phyloP scores from a whole-genome alignment of 208 protist species.

The Vickermania ingenoplastis region DNA sequence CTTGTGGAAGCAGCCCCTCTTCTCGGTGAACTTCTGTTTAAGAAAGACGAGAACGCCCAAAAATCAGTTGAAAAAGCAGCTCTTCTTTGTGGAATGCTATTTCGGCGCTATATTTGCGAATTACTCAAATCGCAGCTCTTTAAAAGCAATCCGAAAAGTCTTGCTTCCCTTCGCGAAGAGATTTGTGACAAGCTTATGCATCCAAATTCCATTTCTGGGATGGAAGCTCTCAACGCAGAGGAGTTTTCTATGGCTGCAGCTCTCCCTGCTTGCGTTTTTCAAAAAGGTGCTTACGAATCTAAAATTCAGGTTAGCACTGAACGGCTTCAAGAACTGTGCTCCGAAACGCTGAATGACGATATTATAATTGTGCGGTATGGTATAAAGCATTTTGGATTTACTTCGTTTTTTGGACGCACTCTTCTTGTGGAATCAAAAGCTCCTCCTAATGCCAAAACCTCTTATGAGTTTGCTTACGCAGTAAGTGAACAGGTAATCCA shows the following conservation, averaged over 20 bases:
- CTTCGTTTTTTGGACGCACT: conserved; percentile 72
- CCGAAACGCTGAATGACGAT: conserved; percentile 37
- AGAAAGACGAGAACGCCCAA: conserved; percentile 68
- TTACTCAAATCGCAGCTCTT: conserved; percentile 46
- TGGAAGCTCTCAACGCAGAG: conserved; percentile 48
- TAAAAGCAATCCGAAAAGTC: conserved; percentile 30
- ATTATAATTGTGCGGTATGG: conserved; percentile 75
- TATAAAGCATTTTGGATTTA: conserved; percentile 64
- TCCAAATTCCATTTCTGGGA: conserved; percentile 58
- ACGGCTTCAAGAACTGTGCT: conserved; percentile 19
- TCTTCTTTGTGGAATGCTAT: conserved; percentile 64
- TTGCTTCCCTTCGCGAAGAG: conserved; percentile 55
- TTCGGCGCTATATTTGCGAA: conserved; percentile 56
- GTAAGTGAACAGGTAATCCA: conserved; percentile 68
- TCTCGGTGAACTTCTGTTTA: conserved; percentile 72
- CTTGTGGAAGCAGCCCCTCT: conserved; percentile 49
- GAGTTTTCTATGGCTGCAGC: conserved; percentile 59
- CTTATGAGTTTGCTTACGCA: conserved; percentile 65
- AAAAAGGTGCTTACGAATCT: conserved; percentile 52
- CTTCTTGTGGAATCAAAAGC: conserved; percentile 61
- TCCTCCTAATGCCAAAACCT: conserved; percentile 41
- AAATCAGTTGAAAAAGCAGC: conserved; percentile 60
- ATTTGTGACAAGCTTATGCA: conserved; percentile 54
- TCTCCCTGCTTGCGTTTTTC: conserved; percentile 63
- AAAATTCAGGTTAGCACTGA: conserved; percentile 47